A percentile compares a stretch with the other conserved stretches of the same genome.
phyloP scores from a whole-genome alignment of 225 moss, liverwort and hornwort genomes.

The Ulota crispa region DNA sequence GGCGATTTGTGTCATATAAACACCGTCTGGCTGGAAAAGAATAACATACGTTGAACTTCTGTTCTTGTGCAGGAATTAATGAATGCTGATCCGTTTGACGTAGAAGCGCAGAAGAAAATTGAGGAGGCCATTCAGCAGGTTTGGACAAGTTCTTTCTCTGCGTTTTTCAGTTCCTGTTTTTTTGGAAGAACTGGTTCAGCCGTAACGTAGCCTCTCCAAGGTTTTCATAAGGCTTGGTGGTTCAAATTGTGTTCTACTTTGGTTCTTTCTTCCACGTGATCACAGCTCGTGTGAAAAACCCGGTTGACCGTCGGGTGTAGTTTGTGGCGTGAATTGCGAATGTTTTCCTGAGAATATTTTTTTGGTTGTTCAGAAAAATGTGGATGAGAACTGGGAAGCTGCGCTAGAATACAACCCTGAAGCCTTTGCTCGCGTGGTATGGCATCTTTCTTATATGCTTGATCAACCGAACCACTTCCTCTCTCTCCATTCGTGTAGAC shows the following conservation, averaged over 20 bases:
- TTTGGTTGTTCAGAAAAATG: slow-evolving; percentile 78
- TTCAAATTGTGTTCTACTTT: background rate
- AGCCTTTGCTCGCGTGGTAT: slow-evolving; percentile 90
- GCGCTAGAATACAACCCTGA: slow-evolving; percentile 98
- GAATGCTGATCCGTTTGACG: slow-evolving; percentile 97
- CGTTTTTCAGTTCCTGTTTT: background rate
- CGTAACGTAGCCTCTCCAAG: background rate
- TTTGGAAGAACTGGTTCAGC: background rate
- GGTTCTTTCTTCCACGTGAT: background rate
- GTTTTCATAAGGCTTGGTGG: background rate
- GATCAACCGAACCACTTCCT: background rate
- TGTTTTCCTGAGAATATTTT: background rate
- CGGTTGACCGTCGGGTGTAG: background rate
- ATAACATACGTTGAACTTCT: background rate
- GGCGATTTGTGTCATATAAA: background rate
- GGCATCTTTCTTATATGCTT: slow-evolving; percentile 21
- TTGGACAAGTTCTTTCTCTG: slow-evolving; percentile 5
- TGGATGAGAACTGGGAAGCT: slow-evolving; percentile 99
- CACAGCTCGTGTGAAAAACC: background rate
- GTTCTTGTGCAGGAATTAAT: slow-evolving; percentile 72
- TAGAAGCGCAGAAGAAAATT: slow-evolving; percentile 91
- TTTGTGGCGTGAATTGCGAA: slow-evolving; percentile 4
- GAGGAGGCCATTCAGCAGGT: slow-evolving; percentile 99
- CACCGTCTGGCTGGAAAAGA: background rate
- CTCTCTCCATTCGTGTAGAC: slow-evolving; percentile 11